Percentiles rank a stretch among this genome's conserved stretches.
These are phyloP conservation scores for Myriosclerotinia scirpicola DNA, from an alignment of 2,329 filamentous ascomycete genomes.

Conservation along the genomic window DNA sequence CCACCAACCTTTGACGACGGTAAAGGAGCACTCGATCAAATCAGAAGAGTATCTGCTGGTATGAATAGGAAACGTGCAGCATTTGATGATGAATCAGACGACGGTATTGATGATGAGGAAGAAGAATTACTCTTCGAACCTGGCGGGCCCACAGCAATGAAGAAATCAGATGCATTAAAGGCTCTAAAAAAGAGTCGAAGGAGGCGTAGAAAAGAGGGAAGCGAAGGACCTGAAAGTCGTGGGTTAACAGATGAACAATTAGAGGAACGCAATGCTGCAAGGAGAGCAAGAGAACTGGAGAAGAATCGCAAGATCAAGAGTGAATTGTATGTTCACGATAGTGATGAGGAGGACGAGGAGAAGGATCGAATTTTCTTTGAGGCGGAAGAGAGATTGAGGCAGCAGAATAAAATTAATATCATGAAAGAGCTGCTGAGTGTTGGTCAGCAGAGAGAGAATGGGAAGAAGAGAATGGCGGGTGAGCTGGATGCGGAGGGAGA, in stretches of 20 bases:
- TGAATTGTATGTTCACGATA: constrained; percentile 74
- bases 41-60: constrained; percentile 64
- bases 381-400: constrained; percentile 66
- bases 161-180: constrained; percentile 53
- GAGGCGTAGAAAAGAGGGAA: constrained; percentile 40
- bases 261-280: constrained; percentile 57
- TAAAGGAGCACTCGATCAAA: constrained; percentile 65
- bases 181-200: constrained; percentile 61
- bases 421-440: constrained; percentile 38
- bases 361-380: constrained; percentile 74
- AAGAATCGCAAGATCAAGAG: constrained; percentile 82
- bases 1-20: constrained; percentile 77
- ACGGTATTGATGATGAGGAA: constrained; percentile 53
- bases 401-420: constrained; percentile 44
- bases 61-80: constrained; percentile 55
- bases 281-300: constrained; percentile 68
- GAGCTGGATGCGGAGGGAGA: constrained; percentile 28
- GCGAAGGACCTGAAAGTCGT: constrained; percentile 46
- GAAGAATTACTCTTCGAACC: constrained; percentile 65
- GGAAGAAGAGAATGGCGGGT: constrained; percentile 29
- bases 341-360: constrained; percentile 86
- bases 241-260: constrained; percentile 62
- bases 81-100: constrained; percentile 72
- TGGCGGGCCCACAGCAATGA: constrained; percentile 62
- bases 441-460: constrained; percentile 27